Percentiles rank a stretch among this genome's conserved stretches.
Evolutionary conservation across 305 asterid genomes (phyloP).

Genomic region (Rubia tinctorum): DNA sequence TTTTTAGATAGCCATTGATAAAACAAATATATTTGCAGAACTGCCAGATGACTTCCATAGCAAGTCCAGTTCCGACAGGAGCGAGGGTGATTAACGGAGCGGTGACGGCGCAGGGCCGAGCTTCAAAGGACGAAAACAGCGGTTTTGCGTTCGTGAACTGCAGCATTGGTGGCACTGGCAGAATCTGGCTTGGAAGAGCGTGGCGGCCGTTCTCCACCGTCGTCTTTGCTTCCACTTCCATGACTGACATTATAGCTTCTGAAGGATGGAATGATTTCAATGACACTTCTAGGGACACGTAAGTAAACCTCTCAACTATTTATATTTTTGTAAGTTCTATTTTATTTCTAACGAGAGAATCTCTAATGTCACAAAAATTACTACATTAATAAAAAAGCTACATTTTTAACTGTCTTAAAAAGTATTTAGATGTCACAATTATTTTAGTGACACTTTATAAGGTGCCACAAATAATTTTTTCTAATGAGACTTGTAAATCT

Average conservation of each 20-base stretch:
- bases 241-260: conserved; percentile 80
- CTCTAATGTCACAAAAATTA: too few species aligned
- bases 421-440: too few species aligned
- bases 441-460: too few species aligned
- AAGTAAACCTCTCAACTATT: conserved; percentile 4
- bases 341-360: too few species aligned
- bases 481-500: too few species aligned
- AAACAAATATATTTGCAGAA: conserved; percentile 22
- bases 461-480: too few species aligned
- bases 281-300: conserved; percentile 79
- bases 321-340: background rate
- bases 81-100: conserved; percentile 59
- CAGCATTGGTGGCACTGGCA: conserved; percentile 73
- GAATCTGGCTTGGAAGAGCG: conserved; percentile 84
- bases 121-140: conserved; percentile 73
- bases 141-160: conserved; percentile 71
- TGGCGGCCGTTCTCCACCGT: conserved; percentile 91
- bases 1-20: background rate
- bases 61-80: conserved; percentile 62
- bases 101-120: conserved; percentile 75
- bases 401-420: too few species aligned
- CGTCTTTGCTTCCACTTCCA: conserved; percentile 53
- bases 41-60: conserved; percentile 68
- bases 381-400: too few species aligned
- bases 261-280: conserved; percentile 96